Conservation (phyloP, 2,329 filamentous ascomycete species). For the Sporothrix mexicana region DNA sequence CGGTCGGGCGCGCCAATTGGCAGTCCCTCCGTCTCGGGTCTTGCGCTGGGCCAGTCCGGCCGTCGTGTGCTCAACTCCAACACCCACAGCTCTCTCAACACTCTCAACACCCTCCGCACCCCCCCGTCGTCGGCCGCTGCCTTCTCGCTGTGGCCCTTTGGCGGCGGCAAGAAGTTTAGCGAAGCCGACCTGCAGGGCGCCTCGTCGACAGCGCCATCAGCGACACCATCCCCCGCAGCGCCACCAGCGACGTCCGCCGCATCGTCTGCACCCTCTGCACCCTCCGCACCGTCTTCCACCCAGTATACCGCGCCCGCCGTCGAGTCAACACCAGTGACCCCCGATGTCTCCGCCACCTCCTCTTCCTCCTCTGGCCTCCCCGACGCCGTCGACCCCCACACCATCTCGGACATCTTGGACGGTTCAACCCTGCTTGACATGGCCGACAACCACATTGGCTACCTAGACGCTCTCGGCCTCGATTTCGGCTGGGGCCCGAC, state of each 20-base stretch:
- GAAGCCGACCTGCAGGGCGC: background rate
- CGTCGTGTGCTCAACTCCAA: constrained; percentile 3
- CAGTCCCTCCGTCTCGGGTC: background rate
- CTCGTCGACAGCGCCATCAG: constrained; percentile 26
- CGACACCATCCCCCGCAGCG: constrained; percentile 29
- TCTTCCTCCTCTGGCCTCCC: constrained; percentile 40
- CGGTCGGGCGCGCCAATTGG: constrained; percentile 32
- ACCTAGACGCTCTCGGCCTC: constrained; percentile 79
- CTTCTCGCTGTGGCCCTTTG: constrained; percentile 37
- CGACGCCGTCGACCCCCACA: constrained; percentile 31
- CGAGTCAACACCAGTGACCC: constrained; percentile 3
- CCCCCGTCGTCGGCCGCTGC: constrained; percentile 33
- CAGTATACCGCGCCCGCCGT: too few species aligned
- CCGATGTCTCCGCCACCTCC: constrained; percentile 36
- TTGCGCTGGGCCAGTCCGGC: constrained; percentile 26
- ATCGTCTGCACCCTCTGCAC: constrained; percentile 37
- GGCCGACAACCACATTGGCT: constrained; percentile 76
- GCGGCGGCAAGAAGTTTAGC: constrained; percentile 18
- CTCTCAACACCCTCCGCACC: background rate
- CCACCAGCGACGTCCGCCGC: constrained; percentile 8
- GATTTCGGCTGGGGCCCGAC: constrained; percentile 88
- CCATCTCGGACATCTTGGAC: constrained; percentile 42
- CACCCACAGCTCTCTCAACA: background rate
- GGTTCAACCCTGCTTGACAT: constrained; percentile 60
- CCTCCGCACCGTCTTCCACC: constrained; percentile 20